Conservation (phyloP, 768 basidiomycete species). For the Erythrobasidium yunnanense region DNA sequence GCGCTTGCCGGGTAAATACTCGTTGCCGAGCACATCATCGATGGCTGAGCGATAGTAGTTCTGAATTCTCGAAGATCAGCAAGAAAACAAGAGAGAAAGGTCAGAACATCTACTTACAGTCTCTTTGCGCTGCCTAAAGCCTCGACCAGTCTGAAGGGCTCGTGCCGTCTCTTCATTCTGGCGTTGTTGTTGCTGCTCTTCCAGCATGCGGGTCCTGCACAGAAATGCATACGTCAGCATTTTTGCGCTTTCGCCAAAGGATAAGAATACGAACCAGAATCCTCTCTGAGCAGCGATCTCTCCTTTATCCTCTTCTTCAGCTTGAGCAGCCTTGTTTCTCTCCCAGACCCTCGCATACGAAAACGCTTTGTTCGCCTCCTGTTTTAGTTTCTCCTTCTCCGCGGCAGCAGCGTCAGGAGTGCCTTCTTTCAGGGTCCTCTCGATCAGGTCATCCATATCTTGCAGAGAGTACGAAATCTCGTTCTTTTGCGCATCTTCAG, state of each 20-base stretch:
- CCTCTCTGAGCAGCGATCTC: slow-evolving; percentile 46
- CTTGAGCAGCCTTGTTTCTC: not conserved
- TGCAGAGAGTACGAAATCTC: slow-evolving; percentile 58
- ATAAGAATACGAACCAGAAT: not conserved
- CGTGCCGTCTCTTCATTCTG: not conserved
- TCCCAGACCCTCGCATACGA: slow-evolving; percentile 29
- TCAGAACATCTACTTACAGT: not conserved
- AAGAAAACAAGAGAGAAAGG: too few relatives aligned
- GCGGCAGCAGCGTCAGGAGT: slow-evolving; percentile 47
- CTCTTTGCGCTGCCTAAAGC: slow-evolving; percentile 20
- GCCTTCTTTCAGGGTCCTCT: slow-evolving; percentile 65
- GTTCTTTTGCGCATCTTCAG: slow-evolving; percentile 43
- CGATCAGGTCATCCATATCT: slow-evolving; percentile 75
- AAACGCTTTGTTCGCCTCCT: slow-evolving; percentile 26
- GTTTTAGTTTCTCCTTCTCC: not conserved
- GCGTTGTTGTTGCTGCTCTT: slow-evolving; percentile 20
- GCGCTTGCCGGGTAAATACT: too few relatives aligned
- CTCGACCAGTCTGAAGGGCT: slow-evolving; percentile 14
- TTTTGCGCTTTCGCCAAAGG: slow-evolving; percentile 31
- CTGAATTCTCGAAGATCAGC: too few relatives aligned
- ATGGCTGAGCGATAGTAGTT: not conserved
- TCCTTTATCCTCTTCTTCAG: slow-evolving; percentile 41
- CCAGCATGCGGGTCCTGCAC: slow-evolving; percentile 19
- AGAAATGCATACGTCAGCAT: slow-evolving; percentile 44
- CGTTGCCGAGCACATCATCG: too few relatives aligned